A percentile compares a stretch with the other conserved stretches of the same genome.
These are phyloP conservation scores for Cylindrotheca closterium DNA, from an alignment of 108 stramenopile species.

Conservation along the genomic window DNA sequence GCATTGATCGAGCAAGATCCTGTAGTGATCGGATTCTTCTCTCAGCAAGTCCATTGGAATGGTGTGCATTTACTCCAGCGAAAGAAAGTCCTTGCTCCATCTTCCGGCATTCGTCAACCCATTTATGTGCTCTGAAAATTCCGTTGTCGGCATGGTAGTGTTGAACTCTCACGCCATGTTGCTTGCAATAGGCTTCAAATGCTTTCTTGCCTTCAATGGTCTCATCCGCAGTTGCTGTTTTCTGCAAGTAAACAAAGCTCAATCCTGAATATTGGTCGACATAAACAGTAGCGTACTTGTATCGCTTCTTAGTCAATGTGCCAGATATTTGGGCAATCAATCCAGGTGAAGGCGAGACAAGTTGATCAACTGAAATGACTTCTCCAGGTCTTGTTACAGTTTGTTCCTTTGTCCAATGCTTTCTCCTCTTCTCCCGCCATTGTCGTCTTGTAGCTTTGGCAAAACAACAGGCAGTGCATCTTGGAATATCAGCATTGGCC, in stretches of 20 bases:
- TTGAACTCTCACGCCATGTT: conserved; percentile 14
- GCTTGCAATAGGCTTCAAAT: conserved; percentile 29
- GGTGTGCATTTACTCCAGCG: conserved; percentile 52
- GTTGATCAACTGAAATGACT: conserved; percentile 31
- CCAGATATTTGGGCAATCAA: conserved; percentile 32
- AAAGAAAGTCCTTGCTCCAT: conserved; percentile 37
- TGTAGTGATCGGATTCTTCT: conserved; percentile 32
- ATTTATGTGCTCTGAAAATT: conserved; percentile 33
- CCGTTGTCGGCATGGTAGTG: conserved; percentile 61
- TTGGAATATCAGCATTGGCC: conserved; percentile 18
- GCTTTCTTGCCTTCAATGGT: conserved; percentile 40
- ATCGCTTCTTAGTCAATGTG: conserved; percentile 24
- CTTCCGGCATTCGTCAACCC: conserved; percentile 10
- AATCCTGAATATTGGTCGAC: conserved; percentile 30
- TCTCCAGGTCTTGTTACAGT: conserved; percentile 21
- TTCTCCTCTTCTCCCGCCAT: conserved; percentile 16
- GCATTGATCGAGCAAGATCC: conserved; percentile 38
- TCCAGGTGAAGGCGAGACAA: conserved; percentile 18
- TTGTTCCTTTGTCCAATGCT: conserved; percentile 8
- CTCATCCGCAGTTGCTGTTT: conserved; percentile 22
- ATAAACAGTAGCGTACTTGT: conserved; percentile 34
- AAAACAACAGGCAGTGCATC: conserved; percentile 21
- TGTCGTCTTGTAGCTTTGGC: conserved; percentile 27
- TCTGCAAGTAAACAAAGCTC: conserved; percentile 34
- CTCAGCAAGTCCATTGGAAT: conserved; percentile 53